Evolutionary conservation across 495 filamentous ascomycete species (phyloP), one percentile per base, ranked within the genome.

Genomic region (Neurospora sp.): DNA sequence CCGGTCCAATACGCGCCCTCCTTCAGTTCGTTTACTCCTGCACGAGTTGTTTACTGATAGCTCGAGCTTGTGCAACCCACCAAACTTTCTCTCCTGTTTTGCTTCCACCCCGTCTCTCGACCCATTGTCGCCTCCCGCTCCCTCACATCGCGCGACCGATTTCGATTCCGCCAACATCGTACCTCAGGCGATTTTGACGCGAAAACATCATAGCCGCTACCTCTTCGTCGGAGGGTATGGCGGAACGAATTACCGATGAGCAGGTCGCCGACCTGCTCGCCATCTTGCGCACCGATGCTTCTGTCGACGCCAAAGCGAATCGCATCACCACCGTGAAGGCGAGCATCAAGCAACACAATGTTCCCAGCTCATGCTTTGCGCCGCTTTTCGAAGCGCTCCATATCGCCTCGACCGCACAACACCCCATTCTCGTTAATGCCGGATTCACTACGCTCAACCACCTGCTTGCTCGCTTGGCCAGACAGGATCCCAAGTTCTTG

Each of bases 371-470:
- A n/a, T 91, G 90, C 71, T 87, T 95, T 75, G 79, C 86, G 20
- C 85, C 88, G 41, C 87, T 96, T 71, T 94, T 96, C 82, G 92
- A 96, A 71, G 89, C 89, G 66, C 83, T 94, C 72, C 88, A 88
- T 41, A 78, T 88, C 14, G 89, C 92, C 69, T 91, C 94, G 69
- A 83, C 81, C 73, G 90, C 92, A n/a, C 90, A 91, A 75, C 90
- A 93, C 77, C 88, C 88, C 38, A 82, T 86, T 11, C 88, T 96
- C 69, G 87, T 90, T 70, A 88, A 89, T 75, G 90, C 91, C 35
- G 93, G 91, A 46, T 95, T 97, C 80, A 95, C 93, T 3, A 93
- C 92, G 2, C 86, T 97, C 41, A 91, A 91, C 71, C 94, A 97
- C 80, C 86, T 97, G 75, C 84, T 95, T 72, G 94, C 94, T 82